Conservation (phyloP, 169 alveolate species). For the Cryptosporidium parvum region DNA sequence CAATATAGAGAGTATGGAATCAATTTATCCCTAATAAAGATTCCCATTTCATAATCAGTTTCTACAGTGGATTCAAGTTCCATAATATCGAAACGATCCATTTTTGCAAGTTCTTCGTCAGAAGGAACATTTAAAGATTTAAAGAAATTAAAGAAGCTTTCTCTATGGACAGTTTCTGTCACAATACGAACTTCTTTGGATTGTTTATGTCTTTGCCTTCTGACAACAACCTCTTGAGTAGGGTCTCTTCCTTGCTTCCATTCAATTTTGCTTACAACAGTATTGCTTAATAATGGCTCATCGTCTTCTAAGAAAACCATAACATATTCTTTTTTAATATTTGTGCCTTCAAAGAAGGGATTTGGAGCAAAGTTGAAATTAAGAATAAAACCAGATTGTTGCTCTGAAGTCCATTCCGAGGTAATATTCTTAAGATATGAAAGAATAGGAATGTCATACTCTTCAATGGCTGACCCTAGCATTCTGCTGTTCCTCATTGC, state of each 20-base stretch:
- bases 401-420: constrained; percentile 77
- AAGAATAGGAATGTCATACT: constrained; percentile 77
- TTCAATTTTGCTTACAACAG: constrained; percentile 41
- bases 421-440: constrained; percentile 70
- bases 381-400: constrained; percentile 78
- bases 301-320: constrained; percentile 64
- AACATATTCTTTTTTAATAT: constrained; percentile 71
- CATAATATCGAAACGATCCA: constrained; percentile 73
- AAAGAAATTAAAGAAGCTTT: constrained; percentile 68
- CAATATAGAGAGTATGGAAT: constrained; percentile 70
- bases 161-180: constrained; percentile 67
- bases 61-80: constrained; percentile 71
- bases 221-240: constrained; percentile 68
- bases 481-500: constrained; percentile 76
- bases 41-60: constrained; percentile 74
- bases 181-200: constrained; percentile 63
- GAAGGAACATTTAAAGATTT: constrained; percentile 69
- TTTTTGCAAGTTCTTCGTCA: constrained; percentile 56
- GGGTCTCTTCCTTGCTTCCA: constrained; percentile 75
- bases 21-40: constrained; percentile 65
- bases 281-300: constrained; percentile 71
- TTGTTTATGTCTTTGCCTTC: constrained; percentile 71
- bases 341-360: constrained; percentile 77
- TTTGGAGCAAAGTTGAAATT: constrained; percentile 77
- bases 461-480: constrained; percentile 78